A percentile compares a stretch with the other conserved stretches of the same genome.
Conservation (phyloP, 768 basidiomycete species). For the Suillus clintonianus region DNA sequence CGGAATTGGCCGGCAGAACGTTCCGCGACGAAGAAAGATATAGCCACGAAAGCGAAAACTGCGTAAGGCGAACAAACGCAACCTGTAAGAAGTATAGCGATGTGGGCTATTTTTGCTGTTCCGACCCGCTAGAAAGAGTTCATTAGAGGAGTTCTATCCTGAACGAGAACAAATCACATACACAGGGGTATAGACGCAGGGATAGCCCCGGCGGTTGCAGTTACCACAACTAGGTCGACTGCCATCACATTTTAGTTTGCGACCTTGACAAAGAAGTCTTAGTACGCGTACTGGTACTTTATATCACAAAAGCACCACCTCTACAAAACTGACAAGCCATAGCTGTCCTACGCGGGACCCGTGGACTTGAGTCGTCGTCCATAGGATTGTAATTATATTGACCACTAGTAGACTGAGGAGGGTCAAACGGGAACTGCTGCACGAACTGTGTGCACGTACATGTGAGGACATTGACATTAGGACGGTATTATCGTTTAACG, state of each 20-base stretch:
- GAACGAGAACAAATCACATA: slow-evolving; percentile 37
- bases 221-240: slow-evolving; percentile 62
- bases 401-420: slow-evolving; percentile 4
- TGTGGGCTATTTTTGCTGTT: slow-evolving; percentile 32
- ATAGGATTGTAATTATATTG: slow-evolving; percentile 14
- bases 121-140: slow-evolving; percentile 19
- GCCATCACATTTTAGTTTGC: slow-evolving; percentile 77
- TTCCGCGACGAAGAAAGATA: slow-evolving; percentile 15
- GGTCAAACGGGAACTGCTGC: neutral
- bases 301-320: slow-evolving; percentile 38
- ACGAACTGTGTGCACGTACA: slow-evolving; percentile 13
- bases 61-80: slow-evolving; percentile 22
- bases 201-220: slow-evolving; percentile 59
- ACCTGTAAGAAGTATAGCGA: slow-evolving; percentile 6
- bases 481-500: slow-evolving; percentile 5
- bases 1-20: slow-evolving; percentile 19
- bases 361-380: slow-evolving; percentile 21
- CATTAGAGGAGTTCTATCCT: slow-evolving; percentile 13
- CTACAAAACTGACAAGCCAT: slow-evolving; percentile 80
- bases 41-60: slow-evolving; percentile 7
- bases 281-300: neutral
- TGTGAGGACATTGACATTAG: slow-evolving; percentile 31
- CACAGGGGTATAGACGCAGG: slow-evolving; percentile 68
- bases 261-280: slow-evolving; percentile 40
- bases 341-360: slow-evolving; percentile 49